Evolutionary conservation across 495 filamentous ascomycete genomes (phyloP).

Genomic region (Lentithecium fluviatile): DNA sequence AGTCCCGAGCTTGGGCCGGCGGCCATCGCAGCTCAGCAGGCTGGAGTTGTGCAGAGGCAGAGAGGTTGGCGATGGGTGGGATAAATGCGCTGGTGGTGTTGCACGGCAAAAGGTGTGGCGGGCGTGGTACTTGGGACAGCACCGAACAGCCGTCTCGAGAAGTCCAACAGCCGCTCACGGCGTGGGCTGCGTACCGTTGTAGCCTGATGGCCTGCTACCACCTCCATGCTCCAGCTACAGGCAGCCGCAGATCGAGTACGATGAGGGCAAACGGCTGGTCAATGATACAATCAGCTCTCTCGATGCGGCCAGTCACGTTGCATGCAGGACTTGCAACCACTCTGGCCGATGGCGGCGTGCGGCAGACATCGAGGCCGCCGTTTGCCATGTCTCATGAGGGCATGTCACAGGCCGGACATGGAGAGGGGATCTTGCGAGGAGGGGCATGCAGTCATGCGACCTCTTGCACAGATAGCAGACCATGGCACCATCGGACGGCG

Average conservation of each 20-base stretch:
- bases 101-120: neutral
- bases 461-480: conserved; percentile 21
- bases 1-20: conserved; percentile 12
- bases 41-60: conserved; percentile 24
- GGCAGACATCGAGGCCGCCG: neutral
- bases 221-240: neutral
- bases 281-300: neutral
- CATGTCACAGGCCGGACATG: neutral
- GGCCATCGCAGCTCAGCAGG: conserved; percentile 9
- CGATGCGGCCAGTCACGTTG: neutral
- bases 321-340: neutral
- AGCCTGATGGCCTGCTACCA: no score
- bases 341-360: neutral
- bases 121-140: neutral
- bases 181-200: neutral
- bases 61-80: neutral
- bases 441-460: conserved; percentile 17
- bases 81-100: conserved; percentile 1
- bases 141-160: neutral
- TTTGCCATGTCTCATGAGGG: conserved; percentile 14
- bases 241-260: neutral
- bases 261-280: neutral
- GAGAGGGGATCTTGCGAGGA: neutral
- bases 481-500: neutral
- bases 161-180: neutral